These are phyloP conservation scores for Trypanosoma cruzi DNA, from an alignment of 208 protist species.

Conservation along the genomic window DNA sequence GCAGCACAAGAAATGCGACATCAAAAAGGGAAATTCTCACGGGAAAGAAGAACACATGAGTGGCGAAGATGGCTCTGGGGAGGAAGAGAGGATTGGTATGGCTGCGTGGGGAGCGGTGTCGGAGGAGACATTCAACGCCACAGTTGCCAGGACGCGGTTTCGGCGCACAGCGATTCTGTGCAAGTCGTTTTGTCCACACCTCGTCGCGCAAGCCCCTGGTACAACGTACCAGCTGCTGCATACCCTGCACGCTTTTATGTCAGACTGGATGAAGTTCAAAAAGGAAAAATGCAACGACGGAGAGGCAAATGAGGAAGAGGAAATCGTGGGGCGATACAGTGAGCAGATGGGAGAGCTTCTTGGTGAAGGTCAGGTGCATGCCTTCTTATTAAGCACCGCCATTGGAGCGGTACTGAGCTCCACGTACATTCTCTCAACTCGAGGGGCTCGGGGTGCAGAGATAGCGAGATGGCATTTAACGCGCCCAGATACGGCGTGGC, in stretches of 20 bases:
- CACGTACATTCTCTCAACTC: slow-evolving; percentile 46
- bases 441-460: slow-evolving; percentile 16
- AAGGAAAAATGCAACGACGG: neutral
- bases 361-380: slow-evolving; percentile 45
- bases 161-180: slow-evolving; percentile 69
- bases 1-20: neutral
- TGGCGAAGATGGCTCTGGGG: neutral
- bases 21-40: neutral
- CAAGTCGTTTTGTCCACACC: slow-evolving; percentile 62
- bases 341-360: slow-evolving; percentile 44
- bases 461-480: slow-evolving; percentile 8
- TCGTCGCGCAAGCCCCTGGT: slow-evolving; percentile 56
- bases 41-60: neutral
- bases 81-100: slow-evolving; percentile 11
- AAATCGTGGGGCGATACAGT: slow-evolving; percentile 33
- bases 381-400: slow-evolving; percentile 46
- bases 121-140: slow-evolving; percentile 46
- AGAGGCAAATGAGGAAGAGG: slow-evolving; percentile 10
- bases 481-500: neutral
- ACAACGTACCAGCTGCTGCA: slow-evolving; percentile 37
- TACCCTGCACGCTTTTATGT: slow-evolving; percentile 30
- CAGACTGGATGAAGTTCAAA: slow-evolving; percentile 28
- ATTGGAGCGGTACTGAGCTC: slow-evolving; percentile 50
- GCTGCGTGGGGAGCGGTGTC: slow-evolving; percentile 38
- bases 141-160: slow-evolving; percentile 58